These are phyloP conservation scores for Hypericum androsaemum DNA, from an alignment of 345 rosid species.

Conservation along the genomic window DNA sequence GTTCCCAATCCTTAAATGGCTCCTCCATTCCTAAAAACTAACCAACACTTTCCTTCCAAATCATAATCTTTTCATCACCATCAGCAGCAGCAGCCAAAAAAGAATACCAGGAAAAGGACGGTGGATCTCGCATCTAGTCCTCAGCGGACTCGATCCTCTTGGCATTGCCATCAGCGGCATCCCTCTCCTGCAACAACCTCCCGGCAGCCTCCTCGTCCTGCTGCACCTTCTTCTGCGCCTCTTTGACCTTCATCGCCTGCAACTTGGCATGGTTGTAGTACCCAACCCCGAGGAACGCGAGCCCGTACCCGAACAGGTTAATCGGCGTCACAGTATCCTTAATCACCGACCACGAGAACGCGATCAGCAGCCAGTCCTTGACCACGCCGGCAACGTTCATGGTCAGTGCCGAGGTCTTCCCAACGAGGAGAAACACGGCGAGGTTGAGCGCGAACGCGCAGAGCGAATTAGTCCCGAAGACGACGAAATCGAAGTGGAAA, in stretches of 20 bases:
- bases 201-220: conserved; percentile 73
- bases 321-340: conserved; percentile 91
- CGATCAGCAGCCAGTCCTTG: conserved; percentile 90
- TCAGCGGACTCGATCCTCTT: conserved; percentile 42
- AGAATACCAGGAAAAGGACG: no score
- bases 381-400: conserved; percentile 99
- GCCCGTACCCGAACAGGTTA: conserved; percentile 75
- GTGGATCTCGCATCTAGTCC: no score
- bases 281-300: conserved; percentile 86
- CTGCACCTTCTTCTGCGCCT: conserved; percentile 74
- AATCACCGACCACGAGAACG: conserved; percentile 94
- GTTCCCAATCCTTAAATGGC: no score
- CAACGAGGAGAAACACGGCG: conserved; percentile 89
- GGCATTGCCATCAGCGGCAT: conserved; percentile 35
- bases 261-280: conserved; percentile 85
- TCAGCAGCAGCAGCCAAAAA: no score
- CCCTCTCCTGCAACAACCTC: conserved; percentile 72
- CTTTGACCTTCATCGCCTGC: conserved; percentile 86
- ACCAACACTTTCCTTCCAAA: no score
- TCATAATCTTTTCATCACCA: no score
- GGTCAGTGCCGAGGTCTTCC: conserved; percentile 91
- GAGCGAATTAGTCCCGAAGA: conserved; percentile 79
- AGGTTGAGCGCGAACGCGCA: conserved; percentile 92
- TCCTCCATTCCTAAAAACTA: no score
- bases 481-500: conserved; percentile 75